Percentiles rank a stretch among this genome's conserved stretches.
Conservation (phyloP, 768 basidiomycete species). For the Multifurca ochricompacta region DNA sequence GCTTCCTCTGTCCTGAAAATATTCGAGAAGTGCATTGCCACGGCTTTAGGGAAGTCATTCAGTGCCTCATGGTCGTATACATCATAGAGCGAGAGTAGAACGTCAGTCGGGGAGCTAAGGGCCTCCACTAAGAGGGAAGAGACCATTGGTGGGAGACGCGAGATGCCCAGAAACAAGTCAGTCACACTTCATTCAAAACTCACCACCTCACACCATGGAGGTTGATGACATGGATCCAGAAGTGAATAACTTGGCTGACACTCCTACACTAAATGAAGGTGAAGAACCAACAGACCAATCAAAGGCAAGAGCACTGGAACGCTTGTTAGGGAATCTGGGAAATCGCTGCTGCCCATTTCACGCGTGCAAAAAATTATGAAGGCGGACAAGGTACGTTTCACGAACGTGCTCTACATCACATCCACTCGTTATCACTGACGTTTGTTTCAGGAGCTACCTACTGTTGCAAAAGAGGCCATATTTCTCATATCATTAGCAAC, state of each 20-base stretch:
- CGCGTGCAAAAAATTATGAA: conserved; percentile 81
- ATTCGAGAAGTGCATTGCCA: conserved; percentile 27
- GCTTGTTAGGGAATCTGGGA: conserved; percentile 42
- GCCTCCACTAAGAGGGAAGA: conserved; percentile 19
- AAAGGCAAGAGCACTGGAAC: conserved; percentile 14
- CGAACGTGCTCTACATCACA: background rate
- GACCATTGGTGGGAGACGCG: conserved; percentile 5
- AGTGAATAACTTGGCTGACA: background rate
- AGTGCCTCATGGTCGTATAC: background rate
- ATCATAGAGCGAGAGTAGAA: conserved; percentile 16
- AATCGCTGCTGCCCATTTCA: conserved; percentile 64
- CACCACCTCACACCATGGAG: no score
- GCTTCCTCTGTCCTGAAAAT: conserved; percentile 25
- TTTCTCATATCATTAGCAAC: conserved; percentile 77
- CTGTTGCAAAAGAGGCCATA: conserved; percentile 67
- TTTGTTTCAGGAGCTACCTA: conserved; percentile 58
- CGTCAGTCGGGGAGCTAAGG: conserved; percentile 17
- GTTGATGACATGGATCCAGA: conserved; percentile 4
- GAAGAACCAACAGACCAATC: background rate
- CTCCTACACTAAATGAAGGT: background rate
- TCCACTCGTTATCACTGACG: background rate
- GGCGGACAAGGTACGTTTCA: conserved; percentile 63
- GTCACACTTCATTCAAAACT: no score
- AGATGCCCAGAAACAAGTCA: no score
- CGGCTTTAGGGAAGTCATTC: conserved; percentile 26